These are phyloP conservation scores for Lophiotrema nucula DNA, from an alignment of 495 filamentous ascomycete genomes.

Conservation along the genomic window DNA sequence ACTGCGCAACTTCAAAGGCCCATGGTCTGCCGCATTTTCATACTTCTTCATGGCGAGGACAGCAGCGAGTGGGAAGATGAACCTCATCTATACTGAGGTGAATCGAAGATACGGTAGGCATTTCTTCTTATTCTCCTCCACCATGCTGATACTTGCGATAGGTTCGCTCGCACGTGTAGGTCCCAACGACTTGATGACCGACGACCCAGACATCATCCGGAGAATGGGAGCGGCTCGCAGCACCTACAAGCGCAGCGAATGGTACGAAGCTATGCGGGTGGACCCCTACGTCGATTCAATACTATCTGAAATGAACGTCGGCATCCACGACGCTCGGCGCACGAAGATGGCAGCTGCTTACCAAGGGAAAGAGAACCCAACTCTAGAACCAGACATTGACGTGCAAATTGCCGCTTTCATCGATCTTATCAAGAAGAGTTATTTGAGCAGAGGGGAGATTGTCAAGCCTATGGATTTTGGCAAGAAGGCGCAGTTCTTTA, in stretches of 20 bases:
- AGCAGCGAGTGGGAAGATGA: conserved; percentile 1
- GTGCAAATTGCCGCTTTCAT: conserved; percentile 13
- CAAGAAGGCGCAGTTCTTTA: conserved; percentile 43
- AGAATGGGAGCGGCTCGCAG: conserved; percentile 27
- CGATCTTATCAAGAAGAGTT: conserved; percentile 33
- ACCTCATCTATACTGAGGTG: conserved; percentile 7
- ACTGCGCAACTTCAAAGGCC: conserved; percentile 5
- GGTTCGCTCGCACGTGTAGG: conserved; percentile 34
- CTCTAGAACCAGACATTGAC: conserved; percentile 28
- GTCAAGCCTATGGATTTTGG: conserved; percentile 44
- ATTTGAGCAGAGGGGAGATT: conserved; percentile 24
- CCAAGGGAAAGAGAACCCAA: conserved; percentile 26
- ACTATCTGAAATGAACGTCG: conserved; percentile 18
- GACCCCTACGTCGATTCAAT: conserved; percentile 26
- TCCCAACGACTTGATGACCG: conserved; percentile 31
- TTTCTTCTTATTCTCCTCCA: neutral
- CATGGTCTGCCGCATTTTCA: conserved; percentile 1
- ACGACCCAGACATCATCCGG: conserved; percentile 28
- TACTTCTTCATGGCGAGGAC: conserved; percentile 7
- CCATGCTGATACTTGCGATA: neutral
- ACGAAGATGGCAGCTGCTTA: conserved; percentile 30
- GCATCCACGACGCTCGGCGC: conserved; percentile 18
- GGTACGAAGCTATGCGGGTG: conserved; percentile 29
- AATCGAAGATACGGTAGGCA: conserved; percentile 1
- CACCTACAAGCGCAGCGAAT: conserved; percentile 13